Base-by-base conservation (phyloP, 192 early-diverging fungal genomes). In the Coemansia sp. region DNA sequence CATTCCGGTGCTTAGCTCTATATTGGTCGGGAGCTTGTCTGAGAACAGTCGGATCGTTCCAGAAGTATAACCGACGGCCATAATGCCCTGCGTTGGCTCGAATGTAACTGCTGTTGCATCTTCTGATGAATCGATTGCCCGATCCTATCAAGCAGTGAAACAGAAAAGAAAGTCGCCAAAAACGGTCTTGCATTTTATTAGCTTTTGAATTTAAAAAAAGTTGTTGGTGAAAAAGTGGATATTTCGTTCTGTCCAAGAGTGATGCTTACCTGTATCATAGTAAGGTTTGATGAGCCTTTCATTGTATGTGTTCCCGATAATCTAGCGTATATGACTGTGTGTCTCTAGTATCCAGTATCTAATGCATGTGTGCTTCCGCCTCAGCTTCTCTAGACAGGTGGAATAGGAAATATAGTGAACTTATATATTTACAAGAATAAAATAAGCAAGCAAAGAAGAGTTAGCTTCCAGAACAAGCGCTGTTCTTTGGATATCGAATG, bases 61-160 rank as follows among this genome's bases (percentile, higher is more conserved):
- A 6, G 37, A 72, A 2, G 56, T 31, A 33, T 66, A 63, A 13
- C 78, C 78, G 21, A 75, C 60, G 12, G 78, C 78, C 37, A 72
- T 9, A 2, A 64, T 26, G 18, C 64, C 53, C 56, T 81, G 78
- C 10, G 42, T 55, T 21, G 78, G 78, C 16, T 81, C 78, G n/a
- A 49, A 66, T 8, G 59, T 69, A 7, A 71, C 35, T 12, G 78
- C 72, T 33, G 78, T 72, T 26, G 72, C 78, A 39, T 52, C 66
- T 6, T 39, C 59, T 18, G 52, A 12, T 25, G 78, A 65, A 58
- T 81, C 78, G 26, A 69, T 29, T 18, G n/a, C 15, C 2, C 65
- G 58, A 40, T 67, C 63, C 75, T 77, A 77, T 46, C 30, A 8
- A 7, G 2, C 30, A 25, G 21, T 33, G 15, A 56, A 33, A 23